Conservation (phyloP, 1,139 yeast species). For the Debaryomyces udenii region DNA sequence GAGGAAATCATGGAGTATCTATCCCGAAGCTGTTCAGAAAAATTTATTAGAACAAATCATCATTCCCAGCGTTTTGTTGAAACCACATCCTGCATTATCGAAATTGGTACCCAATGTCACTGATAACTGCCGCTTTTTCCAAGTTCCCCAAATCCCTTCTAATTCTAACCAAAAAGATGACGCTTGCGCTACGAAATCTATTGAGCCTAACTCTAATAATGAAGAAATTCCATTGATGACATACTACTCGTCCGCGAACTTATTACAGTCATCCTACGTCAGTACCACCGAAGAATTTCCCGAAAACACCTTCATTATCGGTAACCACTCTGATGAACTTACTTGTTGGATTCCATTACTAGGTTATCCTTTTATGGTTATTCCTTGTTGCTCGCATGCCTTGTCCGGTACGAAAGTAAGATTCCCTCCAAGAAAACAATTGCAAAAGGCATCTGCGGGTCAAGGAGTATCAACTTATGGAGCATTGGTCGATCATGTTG, state of each 20-base stretch:
- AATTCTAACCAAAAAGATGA: neutral
- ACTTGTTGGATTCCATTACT: slow-evolving; percentile 94
- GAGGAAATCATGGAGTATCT: slow-evolving; percentile 83
- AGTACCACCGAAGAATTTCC: slow-evolving; percentile 69
- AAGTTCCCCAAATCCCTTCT: slow-evolving; percentile 38
- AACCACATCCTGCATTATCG: slow-evolving; percentile 67
- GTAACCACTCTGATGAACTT: slow-evolving; percentile 93
- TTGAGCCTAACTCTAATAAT: slow-evolving; percentile 2
- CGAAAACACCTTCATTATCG: slow-evolving; percentile 76
- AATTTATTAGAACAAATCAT: slow-evolving; percentile 74
- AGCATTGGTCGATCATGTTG: slow-evolving; percentile 83
- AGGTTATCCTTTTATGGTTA: slow-evolving; percentile 84
- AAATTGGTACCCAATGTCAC: slow-evolving; percentile 53
- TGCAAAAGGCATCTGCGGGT: slow-evolving; percentile 8
- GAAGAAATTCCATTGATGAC: slow-evolving; percentile 37
- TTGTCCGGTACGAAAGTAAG: slow-evolving; percentile 75
- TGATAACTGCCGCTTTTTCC: slow-evolving; percentile 65
- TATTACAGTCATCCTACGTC: slow-evolving; percentile 61
- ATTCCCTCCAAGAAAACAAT: slow-evolving; percentile 47
- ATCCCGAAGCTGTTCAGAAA: slow-evolving; percentile 62
- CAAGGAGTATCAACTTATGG: slow-evolving; percentile 67
- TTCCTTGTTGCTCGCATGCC: slow-evolving; percentile 94
- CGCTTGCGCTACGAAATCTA: slow-evolving; percentile 9
- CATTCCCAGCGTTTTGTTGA: slow-evolving; percentile 69
- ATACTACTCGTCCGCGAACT: slow-evolving; percentile 49